Base-by-base conservation (phyloP, 2,329 filamentous ascomycete genomes). In the Trematosphaeria pertusa region DNA sequence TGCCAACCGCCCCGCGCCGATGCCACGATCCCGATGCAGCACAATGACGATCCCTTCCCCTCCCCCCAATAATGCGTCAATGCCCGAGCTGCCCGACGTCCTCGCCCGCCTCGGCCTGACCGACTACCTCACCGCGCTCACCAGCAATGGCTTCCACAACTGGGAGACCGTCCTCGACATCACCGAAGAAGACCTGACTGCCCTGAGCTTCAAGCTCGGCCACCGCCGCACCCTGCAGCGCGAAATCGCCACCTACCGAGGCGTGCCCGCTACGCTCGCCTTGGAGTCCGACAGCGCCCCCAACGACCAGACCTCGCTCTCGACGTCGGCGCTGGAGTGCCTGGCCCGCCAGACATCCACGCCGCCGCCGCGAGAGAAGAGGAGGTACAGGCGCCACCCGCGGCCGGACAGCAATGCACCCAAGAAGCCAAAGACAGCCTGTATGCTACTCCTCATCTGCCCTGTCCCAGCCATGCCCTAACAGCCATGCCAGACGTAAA, bases 101-200 rank as follows among this genome's bases (percentile, higher is more conserved):
- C 58, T 73, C 8, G 56, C 56, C 11, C 67, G 68, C 10, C 55
- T 72, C 28, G 61, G 67, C 8, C 51, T 73, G 39, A 46, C 46
- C 3, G 43, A 58, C 5, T 73, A 73, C 43, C 38, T 57, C n/a
- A 48, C 57, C 2, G 43, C 52, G 5, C 60, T 74, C 1, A 28
- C 49, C 10, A 59, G 67, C 2, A 72, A 74, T 48, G 71, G 72
- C 11, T 74, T 73, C 38, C 56, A 62, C 41, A 63, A 35, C 33
- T 73, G 72, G 72, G 64, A 71, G 19, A 67, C 61, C 0, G 63
- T 73, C n/a, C 58, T 70, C 32, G 70, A 73, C 46, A 73, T 74
- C 26, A 73, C 70, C 17, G 72, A 74, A 36, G 65, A 72, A 12
- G 71, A 74, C 42, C 49, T 74, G 30, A 64, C 61, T 2, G 28